Percentiles rank a stretch among this genome's conserved stretches.
phyloP scores from a whole-genome alignment of 768 basidiomycete species.

The Boletus rubescentipes region DNA sequence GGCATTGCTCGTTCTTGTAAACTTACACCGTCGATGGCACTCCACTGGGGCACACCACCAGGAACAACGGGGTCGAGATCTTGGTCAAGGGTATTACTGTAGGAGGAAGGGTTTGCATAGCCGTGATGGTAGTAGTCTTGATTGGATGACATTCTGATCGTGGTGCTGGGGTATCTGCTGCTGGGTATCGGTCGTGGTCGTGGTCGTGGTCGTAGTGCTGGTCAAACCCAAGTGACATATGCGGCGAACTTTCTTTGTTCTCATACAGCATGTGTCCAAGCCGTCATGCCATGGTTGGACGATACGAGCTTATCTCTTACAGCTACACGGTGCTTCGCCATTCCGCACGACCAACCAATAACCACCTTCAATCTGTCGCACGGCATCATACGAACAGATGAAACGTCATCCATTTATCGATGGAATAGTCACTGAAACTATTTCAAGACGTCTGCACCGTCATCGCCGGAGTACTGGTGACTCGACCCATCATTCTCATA shows the following conservation, averaged over 20 bases:
- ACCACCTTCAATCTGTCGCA: neutral
- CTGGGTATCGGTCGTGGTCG: constrained; percentile 16
- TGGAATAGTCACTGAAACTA: too few species aligned
- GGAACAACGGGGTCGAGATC: constrained; percentile 33
- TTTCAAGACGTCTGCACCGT: neutral
- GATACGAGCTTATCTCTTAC: neutral
- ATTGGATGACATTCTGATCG: constrained; percentile 23
- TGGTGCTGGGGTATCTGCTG: constrained; percentile 18
- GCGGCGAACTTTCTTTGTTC: neutral
- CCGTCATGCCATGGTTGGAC: neutral
- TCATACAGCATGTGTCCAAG: neutral
- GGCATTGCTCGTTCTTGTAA: constrained; percentile 32
- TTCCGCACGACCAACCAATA: neutral
- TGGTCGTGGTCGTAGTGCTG: constrained; percentile 12
- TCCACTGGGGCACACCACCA: constrained; percentile 27
- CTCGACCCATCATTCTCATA: too few species aligned
- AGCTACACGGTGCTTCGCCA: constrained; percentile 4
- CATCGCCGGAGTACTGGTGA: too few species aligned
- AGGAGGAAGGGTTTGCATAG: constrained; percentile 15
- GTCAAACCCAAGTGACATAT: constrained; percentile 3
- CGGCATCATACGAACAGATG: too few species aligned
- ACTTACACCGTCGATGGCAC: constrained; percentile 17
- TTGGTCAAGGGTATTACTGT: constrained; percentile 14
- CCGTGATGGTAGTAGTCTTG: constrained; percentile 25
- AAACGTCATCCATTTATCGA: neutral